phyloP scores from a whole-genome alignment of 139 green algal species.

The Tetratostichococcus sp. region DNA sequence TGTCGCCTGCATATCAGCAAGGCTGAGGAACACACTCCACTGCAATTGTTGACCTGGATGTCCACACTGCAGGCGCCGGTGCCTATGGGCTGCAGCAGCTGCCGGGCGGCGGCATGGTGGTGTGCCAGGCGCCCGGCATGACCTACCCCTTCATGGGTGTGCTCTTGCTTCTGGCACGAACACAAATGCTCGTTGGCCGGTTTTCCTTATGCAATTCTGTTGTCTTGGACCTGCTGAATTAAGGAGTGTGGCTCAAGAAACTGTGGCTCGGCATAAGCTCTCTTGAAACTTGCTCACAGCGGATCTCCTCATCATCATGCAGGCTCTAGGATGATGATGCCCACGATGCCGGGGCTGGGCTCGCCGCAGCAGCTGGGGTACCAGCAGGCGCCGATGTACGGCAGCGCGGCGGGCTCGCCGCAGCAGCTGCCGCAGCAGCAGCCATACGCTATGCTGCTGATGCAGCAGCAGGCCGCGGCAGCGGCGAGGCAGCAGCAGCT shows the following conservation, averaged over 20 bases:
- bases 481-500: not conserved
- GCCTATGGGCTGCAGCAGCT: not conserved
- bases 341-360: not conserved
- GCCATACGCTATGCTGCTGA: not conserved
- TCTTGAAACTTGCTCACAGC: no score
- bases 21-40: no score
- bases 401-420: not conserved
- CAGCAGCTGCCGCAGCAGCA: not conserved
- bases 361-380: not conserved
- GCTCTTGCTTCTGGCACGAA: not conserved
- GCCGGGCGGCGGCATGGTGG: not conserved
- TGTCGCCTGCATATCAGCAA: no score
- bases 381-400: not conserved
- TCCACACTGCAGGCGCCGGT: no score
- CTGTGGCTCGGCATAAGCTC: no score
- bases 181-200: no score
- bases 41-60: no score
- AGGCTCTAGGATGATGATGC: not conserved
- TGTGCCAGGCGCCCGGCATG: not conserved
- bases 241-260: no score
- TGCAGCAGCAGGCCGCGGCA: not conserved
- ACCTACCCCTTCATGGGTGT: not conserved
- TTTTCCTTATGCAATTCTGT: no score
- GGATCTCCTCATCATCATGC: no score
- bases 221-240: no score